Evolutionary conservation across 1,284 basidiomycete genomes (phyloP).

Genomic region (Rhizoctonia solani): DNA sequence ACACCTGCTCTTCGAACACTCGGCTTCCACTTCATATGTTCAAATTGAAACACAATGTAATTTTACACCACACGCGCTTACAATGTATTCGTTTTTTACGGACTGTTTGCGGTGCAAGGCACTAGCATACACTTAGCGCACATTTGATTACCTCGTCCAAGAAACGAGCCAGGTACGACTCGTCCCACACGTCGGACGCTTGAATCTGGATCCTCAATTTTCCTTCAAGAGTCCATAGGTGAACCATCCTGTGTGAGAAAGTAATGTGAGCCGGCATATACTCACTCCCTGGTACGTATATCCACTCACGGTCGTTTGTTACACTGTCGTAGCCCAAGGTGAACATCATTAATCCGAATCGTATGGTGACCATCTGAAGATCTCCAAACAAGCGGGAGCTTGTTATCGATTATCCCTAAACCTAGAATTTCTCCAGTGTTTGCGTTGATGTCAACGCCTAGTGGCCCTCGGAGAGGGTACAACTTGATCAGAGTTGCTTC

Average conservation of each 20-base stretch:
- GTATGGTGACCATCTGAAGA: neutral
- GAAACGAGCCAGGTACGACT: conserved; percentile 3
- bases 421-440: conserved; percentile 2
- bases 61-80: no score
- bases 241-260: conserved; percentile 11
- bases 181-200: conserved; percentile 28
- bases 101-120: no score
- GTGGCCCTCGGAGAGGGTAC: conserved; percentile 12
- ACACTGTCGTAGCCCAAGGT: conserved; percentile 23
- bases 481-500: conserved; percentile 3
- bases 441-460: conserved; percentile 5
- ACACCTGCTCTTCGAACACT: no score
- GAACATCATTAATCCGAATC: conserved; percentile 2
- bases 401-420: conserved; percentile 7
- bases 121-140: conserved; percentile 22
- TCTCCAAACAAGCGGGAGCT: conserved; percentile 1
- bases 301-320: conserved; percentile 10
- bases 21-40: no score
- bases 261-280: neutral
- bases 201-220: conserved; percentile 13
- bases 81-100: no score
- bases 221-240: conserved; percentile 11
- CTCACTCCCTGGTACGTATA: neutral
- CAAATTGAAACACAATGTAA: no score
- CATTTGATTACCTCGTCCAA: conserved; percentile 22